A percentile compares a stretch with the other conserved stretches of the same genome.
Conservation (phyloP, 1,139 yeast species). For the Entelexis paramagnoliae region DNA sequence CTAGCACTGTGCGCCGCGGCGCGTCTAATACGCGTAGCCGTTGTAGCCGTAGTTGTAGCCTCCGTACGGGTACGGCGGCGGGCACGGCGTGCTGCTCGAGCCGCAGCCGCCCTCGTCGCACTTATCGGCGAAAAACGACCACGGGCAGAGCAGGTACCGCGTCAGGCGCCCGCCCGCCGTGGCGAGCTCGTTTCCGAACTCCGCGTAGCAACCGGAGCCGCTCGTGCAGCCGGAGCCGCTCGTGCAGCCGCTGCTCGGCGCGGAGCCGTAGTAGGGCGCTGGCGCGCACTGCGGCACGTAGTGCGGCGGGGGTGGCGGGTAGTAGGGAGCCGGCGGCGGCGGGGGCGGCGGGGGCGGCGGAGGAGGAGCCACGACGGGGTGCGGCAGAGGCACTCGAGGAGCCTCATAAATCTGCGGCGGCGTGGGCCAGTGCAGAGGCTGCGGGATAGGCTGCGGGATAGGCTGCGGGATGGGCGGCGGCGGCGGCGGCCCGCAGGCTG, state of each 20-base stretch:
- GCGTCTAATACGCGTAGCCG: neutral
- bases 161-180: slow-evolving; percentile 8
- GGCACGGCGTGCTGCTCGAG: neutral
- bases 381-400: neutral
- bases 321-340: neutral
- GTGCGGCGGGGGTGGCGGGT: neutral
- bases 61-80: neutral
- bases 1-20: too few relatives aligned
- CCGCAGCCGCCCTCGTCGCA: slow-evolving; percentile 6
- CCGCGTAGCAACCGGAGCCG: slow-evolving; percentile 6
- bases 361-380: neutral
- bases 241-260: too few relatives aligned
- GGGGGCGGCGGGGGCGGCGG: neutral
- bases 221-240: neutral
- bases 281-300: neutral
- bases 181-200: slow-evolving; percentile 7
- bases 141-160: slow-evolving; percentile 15
- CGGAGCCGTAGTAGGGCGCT: neutral
- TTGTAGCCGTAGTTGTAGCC: neutral
- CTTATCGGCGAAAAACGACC: slow-evolving; percentile 12
- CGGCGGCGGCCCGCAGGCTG: slow-evolving; percentile 3
- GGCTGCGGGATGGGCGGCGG: slow-evolving; percentile 2
- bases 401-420: neutral
- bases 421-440: neutral
- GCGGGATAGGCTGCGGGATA: slow-evolving; percentile 1